Percentiles rank a stretch among this genome's conserved stretches.
Conservation (phyloP, 2,329 filamentous ascomycete species). For the Microdochium paspali region DNA sequence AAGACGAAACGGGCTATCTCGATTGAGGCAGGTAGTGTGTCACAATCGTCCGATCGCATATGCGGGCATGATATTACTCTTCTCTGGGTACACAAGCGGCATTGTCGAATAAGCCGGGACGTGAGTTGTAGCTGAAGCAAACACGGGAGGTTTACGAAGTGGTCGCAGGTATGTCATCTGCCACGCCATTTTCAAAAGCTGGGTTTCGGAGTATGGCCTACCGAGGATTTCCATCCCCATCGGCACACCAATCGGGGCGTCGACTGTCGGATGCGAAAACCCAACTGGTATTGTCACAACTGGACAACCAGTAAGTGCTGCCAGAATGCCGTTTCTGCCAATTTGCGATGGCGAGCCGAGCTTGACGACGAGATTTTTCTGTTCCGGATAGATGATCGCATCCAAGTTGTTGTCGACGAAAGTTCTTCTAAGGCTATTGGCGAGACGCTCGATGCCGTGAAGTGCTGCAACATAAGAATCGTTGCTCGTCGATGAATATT, state of each 20-base stretch:
- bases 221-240: slow-evolving; percentile 58
- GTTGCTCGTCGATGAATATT: slow-evolving; percentile 40
- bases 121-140: slow-evolving; percentile 29
- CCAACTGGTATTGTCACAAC: slow-evolving; percentile 39
- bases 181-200: slow-evolving; percentile 43
- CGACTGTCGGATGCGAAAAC: slow-evolving; percentile 35
- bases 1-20: no score
- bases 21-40: no score
- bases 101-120: slow-evolving; percentile 28
- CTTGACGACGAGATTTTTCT: slow-evolving; percentile 52
- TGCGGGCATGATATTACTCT: slow-evolving; percentile 25
- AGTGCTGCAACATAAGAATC: slow-evolving; percentile 36
- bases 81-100: slow-evolving; percentile 32
- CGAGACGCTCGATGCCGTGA: slow-evolving; percentile 41
- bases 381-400: slow-evolving; percentile 54
- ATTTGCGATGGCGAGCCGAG: slow-evolving; percentile 45
- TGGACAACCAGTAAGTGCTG: slow-evolving; percentile 27
- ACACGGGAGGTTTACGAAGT: slow-evolving; percentile 34
- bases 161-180: slow-evolving; percentile 34
- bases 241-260: slow-evolving; percentile 48
- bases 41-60: slow-evolving; percentile 38
- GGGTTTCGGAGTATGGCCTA: slow-evolving; percentile 41
- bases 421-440: slow-evolving; percentile 35
- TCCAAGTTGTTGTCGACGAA: slow-evolving; percentile 41
- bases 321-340: slow-evolving; percentile 42